phyloP scores from a whole-genome alignment of 2,329 filamentous ascomycete species.

The Talaromyces piceae region DNA sequence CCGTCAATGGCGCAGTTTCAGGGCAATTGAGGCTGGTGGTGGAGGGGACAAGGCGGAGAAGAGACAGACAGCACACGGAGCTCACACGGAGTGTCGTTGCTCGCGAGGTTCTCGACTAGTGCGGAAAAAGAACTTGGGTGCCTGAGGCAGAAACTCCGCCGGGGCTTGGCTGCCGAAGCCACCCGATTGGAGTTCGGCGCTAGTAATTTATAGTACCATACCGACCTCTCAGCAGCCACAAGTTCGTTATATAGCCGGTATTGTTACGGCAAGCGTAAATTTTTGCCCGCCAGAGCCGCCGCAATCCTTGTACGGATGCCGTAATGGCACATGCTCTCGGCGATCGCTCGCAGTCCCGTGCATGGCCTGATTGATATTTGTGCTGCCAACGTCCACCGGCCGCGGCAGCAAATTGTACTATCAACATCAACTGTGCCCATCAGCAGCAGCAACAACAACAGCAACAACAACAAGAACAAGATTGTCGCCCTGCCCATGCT shows the following conservation, averaged over 20 bases:
- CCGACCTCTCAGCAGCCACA: too few species aligned
- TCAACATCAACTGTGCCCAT: too few species aligned
- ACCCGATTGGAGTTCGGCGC: slow-evolving; percentile 3
- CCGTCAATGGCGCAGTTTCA: slow-evolving; percentile 8
- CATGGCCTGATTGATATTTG: too few species aligned
- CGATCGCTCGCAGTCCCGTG: not conserved
- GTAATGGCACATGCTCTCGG: not conserved
- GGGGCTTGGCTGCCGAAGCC: slow-evolving; percentile 2
- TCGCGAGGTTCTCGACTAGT: slow-evolving; percentile 7
- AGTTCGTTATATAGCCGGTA: too few species aligned
- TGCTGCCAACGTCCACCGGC: too few species aligned
- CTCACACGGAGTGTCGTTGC: slow-evolving; percentile 9
- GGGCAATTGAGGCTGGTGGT: slow-evolving; percentile 22
- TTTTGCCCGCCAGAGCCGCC: not conserved
- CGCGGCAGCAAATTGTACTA: too few species aligned
- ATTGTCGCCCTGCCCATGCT: not conserved
- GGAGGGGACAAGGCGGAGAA: slow-evolving; percentile 25
- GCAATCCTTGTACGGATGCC: not conserved
- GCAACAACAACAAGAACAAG: not conserved
- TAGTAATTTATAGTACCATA: not conserved
- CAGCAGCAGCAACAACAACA: not conserved
- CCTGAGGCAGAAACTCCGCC: slow-evolving; percentile 7
- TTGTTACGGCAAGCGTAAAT: not conserved
- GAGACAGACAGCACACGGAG: slow-evolving; percentile 12
- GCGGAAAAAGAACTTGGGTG: slow-evolving; percentile 8